Base-by-base conservation (phyloP, 352 stramenopile species). In the Globisporangium spiculum region DNA sequence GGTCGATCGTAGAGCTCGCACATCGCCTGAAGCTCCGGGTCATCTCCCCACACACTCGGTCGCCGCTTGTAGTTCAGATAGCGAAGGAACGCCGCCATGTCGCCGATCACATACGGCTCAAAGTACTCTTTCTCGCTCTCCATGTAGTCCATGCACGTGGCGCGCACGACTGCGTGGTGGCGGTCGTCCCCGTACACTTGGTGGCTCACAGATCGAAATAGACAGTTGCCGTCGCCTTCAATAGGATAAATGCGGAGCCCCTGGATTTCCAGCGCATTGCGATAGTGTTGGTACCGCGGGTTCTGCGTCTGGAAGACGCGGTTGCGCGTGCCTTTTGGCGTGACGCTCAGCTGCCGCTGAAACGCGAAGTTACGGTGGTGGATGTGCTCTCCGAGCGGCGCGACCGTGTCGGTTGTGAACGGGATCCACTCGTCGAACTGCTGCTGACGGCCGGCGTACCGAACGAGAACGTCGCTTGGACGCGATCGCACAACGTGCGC, bases 171-270 rank as follows among this genome's bases (percentile, higher is more conserved):
- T 0, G 65, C 80, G 75, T 99, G 96, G 72, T 97, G 91, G 4
- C 77, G 75, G 46, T 96, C 81, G 70, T 98, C 85, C 2, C 96
- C 97, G 73, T 99, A 99, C 12, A 99, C 81, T 77, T 99, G 97
- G 68, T 99, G 89, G 62, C 89, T 95, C 38, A 99, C 91, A 4
- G 97, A 91, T 20, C 97, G 94, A 75, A 99, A 99, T 12, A 99
- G 76, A 72, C 97, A 99, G 78, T 99, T 99, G 34, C 97, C 97
- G 74, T 99, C 97, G 8, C 96, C 94, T 65, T 97, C 84, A 57
- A 98, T 90, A 10, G 80, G 65, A 66, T 78, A 73, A 66, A 94
- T 86, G 5, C 65, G 66, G 34, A 93, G 69, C 14, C 76, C 75
- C 24, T 87, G 64, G 1, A 68, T 61, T 18, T 68, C 63, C 34